Conservation (phyloP, 768 basidiomycete species). For the Russula griseocarnosa region DNA sequence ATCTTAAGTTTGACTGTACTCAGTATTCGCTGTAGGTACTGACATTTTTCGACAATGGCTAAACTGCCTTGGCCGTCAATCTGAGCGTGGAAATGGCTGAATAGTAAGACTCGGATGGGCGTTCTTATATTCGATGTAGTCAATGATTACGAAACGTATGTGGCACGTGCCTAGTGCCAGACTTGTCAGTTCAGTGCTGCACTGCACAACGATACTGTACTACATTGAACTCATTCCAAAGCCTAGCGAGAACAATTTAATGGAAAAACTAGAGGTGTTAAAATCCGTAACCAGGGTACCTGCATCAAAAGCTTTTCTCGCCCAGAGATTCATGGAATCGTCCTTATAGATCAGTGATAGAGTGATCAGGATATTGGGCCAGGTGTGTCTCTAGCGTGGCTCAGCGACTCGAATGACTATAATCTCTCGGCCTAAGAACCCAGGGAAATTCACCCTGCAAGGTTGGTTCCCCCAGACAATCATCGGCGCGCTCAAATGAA, state of each 20-base stretch:
- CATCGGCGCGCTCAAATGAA: neutral
- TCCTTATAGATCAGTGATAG: slow-evolving; percentile 56
- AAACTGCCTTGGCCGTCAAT: too few relatives aligned
- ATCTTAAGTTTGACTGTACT: too few relatives aligned
- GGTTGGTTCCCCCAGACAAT: slow-evolving; percentile 40
- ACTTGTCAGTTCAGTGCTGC: too few relatives aligned
- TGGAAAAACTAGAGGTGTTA: slow-evolving; percentile 52
- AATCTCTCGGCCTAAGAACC: slow-evolving; percentile 52
- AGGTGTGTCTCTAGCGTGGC: slow-evolving; percentile 43
- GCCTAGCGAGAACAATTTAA: slow-evolving; percentile 27
- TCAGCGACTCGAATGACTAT: neutral
- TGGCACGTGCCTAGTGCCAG: too few relatives aligned
- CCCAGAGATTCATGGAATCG: slow-evolving; percentile 1
- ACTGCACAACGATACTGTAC: neutral
- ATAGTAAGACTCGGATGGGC: too few relatives aligned
- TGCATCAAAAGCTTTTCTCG: neutral
- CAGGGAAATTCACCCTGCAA: slow-evolving; percentile 84
- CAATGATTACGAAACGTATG: too few relatives aligned
- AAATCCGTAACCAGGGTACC: slow-evolving; percentile 53
- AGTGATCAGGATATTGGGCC: slow-evolving; percentile 68
- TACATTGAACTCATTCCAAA: too few relatives aligned
- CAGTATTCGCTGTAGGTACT: too few relatives aligned
- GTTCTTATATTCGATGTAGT: too few relatives aligned
- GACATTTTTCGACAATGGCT: too few relatives aligned
- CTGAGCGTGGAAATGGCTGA: too few relatives aligned